Evolutionary conservation across 192 early-diverging fungal species (phyloP), one percentile per base, ranked within the genome.

Genomic region (Podila epigama): DNA sequence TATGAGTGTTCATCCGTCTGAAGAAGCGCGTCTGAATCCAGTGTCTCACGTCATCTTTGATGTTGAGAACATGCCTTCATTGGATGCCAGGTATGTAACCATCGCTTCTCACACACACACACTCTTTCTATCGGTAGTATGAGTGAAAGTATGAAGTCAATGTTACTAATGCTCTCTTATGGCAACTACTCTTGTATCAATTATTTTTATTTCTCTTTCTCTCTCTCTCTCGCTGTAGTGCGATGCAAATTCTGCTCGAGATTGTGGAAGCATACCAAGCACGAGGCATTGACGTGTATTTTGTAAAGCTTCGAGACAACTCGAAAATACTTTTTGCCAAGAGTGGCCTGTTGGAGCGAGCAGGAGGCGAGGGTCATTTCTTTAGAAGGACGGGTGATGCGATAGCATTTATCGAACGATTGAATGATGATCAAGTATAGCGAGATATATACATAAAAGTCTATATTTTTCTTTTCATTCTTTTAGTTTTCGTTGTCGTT

Each of bases 1-100:
- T 67, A 90, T 98, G 85, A 88, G 89, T 13, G 92, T 96, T 27
- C 98, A 99, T 81, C 98, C 98, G 7, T 95, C 95, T 0, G 96
- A 98, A 70, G 89, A 89, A 13, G 93, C 97, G 13, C 88, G 90
- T 34, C 87, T 94, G 55, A 88, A 86, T 36, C 88, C 92, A 15
- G 84, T 93, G 7, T 79, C 87, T 5, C 89, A 89, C 35, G 90
- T 97, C 22, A 89, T 99, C 29, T 97, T 99, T 85, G 97, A 99
- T 72, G 88, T 98, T 33, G 88, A 90, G 36, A 90, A 91, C 50
- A 95, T 99, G 88, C 87, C 92, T 0, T 83, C 84, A 5, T 85
- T 99, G 63, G 97, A 99, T 84, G 96, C 96, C 35, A 97, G 94
- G 97, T 95, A 39, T 37, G 39, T n/a, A 15, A 40, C 22, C 15